Evolutionary conservation across 257 asterid genomes (phyloP).

Genomic region (Solanum gandarillasii): DNA sequence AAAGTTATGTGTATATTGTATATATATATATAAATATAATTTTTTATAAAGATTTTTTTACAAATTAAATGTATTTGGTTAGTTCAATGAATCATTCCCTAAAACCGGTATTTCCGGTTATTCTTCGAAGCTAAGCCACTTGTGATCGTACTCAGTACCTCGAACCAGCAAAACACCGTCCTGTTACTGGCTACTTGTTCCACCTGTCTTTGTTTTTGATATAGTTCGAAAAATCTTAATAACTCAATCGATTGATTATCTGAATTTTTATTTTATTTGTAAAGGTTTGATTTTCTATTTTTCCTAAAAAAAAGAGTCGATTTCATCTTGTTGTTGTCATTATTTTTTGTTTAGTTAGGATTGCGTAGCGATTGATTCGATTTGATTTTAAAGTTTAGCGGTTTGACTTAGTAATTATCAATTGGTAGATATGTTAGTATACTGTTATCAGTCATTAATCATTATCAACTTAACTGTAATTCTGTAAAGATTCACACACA

Average conservation of each 20-base stretch:
- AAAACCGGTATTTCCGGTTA: conserved; percentile 1
- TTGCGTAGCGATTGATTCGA: no score
- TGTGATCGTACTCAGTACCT: neutral
- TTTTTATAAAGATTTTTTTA: neutral
- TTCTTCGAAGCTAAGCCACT: neutral
- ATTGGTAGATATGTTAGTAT: neutral
- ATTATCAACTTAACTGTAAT: neutral
- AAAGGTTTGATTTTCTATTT: neutral
- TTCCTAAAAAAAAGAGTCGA: no score
- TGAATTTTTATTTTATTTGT: neutral
- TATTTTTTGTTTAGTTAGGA: neutral
- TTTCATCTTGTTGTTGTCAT: neutral
- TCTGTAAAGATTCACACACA: no score
- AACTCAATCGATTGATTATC: neutral
- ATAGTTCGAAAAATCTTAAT: neutral
- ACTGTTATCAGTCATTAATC: no score
- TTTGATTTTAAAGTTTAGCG: no score
- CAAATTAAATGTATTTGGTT: conserved; percentile 7
- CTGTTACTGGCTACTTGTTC: neutral
- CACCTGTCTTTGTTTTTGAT: neutral
- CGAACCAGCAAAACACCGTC: neutral
- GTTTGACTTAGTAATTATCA: neutral
- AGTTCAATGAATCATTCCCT: conserved; percentile 7
- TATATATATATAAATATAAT: neutral
- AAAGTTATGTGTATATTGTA: neutral